Evolutionary conservation across 1,139 yeast species (phyloP).

Genomic region (Magnusiomyces magnusii): DNA sequence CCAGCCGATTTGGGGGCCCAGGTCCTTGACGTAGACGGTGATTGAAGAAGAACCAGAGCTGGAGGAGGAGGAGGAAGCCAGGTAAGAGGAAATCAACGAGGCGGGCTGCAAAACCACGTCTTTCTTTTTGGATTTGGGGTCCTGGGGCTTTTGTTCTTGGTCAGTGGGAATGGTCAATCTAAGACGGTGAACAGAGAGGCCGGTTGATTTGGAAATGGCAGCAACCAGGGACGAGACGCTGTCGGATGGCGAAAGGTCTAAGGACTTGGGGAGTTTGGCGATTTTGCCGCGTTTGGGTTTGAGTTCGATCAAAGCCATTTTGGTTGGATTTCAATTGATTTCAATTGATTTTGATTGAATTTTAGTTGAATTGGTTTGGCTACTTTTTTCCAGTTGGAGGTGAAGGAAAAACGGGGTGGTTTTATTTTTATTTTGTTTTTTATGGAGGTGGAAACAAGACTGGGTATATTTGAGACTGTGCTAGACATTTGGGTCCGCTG

Average conservation of each 20-base stretch:
- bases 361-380: too few species aligned
- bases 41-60: too few species aligned
- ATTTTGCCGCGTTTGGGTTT: conserved; percentile 26
- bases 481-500: too few species aligned
- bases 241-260: conserved; percentile 25
- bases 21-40: conserved; percentile 59
- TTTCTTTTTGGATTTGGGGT: conserved; percentile 29
- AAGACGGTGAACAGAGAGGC: conserved; percentile 29
- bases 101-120: conserved; percentile 36
- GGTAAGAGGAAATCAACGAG: conserved; percentile 30
- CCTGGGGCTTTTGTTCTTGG: conserved; percentile 22
- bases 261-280: conserved; percentile 25
- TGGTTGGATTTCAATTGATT: background rate
- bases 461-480: too few species aligned
- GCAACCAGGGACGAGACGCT: conserved; percentile 24
- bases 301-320: conserved; percentile 25
- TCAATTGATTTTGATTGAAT: too few species aligned
- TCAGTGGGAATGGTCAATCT: conserved; percentile 32
- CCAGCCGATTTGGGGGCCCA: conserved; percentile 94
- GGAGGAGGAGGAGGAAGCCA: too few species aligned
- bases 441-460: too few species aligned
- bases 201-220: conserved; percentile 27
- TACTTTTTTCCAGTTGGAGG: too few species aligned
- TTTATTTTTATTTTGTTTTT: too few species aligned
- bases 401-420: too few species aligned